Evolutionary conservation across 495 filamentous ascomycete species (phyloP), one percentile per base, ranked within the genome.

Genomic region (Achaetomiella virescens): DNA sequence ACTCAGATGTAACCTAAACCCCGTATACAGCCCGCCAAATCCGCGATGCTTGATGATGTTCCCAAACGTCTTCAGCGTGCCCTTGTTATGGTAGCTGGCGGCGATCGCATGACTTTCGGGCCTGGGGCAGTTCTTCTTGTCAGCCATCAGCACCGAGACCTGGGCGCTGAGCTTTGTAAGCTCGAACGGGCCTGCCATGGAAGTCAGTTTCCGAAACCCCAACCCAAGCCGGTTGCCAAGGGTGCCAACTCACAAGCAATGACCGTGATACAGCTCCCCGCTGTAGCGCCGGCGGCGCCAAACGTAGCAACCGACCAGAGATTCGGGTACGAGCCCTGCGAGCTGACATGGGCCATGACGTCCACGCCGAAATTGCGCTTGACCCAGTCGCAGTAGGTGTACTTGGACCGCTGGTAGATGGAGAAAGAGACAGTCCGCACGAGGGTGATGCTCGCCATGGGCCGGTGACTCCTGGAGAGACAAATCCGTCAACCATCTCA

Each of bases 381-480:
- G 63, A 88, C 78, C 78, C 78, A 84, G 59, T 77, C 75, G 52
- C 88, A 84, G 62, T 91, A 86, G 11, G 74, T 70, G 68, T 89
- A 83, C 72, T 96, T 96, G 37, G 88, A 85, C 36, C 78, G 79
- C 69, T 90, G 89, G 74, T 97, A 97, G 52, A 92, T 86, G 33
- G 89, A 91, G 66, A 97, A 96, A n/a, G 89, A 93, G 48, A 95
- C 79, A 18, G 92, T 93, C 35, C 91, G 84, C 52, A 96, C 91
- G 46, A 89, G 78, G 9, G 91, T 96, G 47, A 97, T 87, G 74
- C 88, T 93, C 18, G 82, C 82, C 66, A 97, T 77, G 31, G 91
- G 91, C 46, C 87, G 35, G 85, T 79, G 58, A 85, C 83, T 62
- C 88, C 88, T 91, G 60, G 45, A 53, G 42, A 29, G 36, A n/a